Base-by-base conservation (phyloP, 305 asterid species). In the Rubia peregrina region DNA sequence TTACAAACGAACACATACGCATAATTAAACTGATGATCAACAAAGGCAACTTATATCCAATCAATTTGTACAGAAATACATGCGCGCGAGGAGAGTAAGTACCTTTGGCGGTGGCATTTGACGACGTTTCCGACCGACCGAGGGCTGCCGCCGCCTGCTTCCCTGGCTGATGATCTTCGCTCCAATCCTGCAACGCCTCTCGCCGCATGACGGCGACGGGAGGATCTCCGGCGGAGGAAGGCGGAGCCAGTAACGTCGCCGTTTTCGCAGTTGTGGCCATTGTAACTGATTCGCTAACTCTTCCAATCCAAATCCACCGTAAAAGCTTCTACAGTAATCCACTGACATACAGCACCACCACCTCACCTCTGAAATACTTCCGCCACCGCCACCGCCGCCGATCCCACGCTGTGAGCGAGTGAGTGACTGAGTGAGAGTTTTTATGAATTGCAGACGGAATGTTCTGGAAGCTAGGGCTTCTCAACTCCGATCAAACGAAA, bases 311-410 rank as follows among this genome's bases (percentile, higher is more conserved):
- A 94, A 94, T 90, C 80, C 75, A 69, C 77, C 73, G 69, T 74
- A 79, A 61, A 56, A 85, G 80, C 87, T 85, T 77, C 88, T 63
- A 84, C 75, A 84, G 80, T 86, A 81, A 86, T 86, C 89, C 75
- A 82, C 87, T 90, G 97, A 90, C 97, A 90, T 90, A 89, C 97
- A 90, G 96, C 92, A 87, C 76, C 71, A 62, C 71, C 81, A 78
- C 83, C 82, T 81, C 83, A 74, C 70, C 85, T 65, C 81, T 66
- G 55, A 80, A 80, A 68, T 83, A 76, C 85, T 81, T 64, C 57
- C 65, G 44, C 63, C 74, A 43, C 68, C 69, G 11, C 71, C 73
- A 13, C 67, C 72, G 10, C 55, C 85, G n/a, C 76, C 44, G 43
- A 76, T 77, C 22, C 74, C 66, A 57, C 76, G 9, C 65, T 11